phyloP scores from a whole-genome alignment of 192 early-diverging fungal genomes.

The Diversispora epigaea region DNA sequence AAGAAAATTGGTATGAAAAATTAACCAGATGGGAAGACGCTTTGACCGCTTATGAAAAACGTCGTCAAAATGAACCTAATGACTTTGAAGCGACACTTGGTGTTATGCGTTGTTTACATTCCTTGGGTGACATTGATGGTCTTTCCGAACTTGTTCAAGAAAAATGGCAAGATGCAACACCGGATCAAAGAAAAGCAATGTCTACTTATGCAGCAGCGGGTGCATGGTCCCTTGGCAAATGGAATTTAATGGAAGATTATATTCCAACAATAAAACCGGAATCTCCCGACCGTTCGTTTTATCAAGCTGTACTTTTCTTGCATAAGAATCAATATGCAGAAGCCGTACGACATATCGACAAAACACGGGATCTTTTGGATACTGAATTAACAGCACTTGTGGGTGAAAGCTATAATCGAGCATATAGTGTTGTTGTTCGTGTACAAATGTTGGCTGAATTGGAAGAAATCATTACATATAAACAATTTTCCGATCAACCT shows the following conservation, averaged over 20 bases:
- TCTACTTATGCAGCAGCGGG: conserved; percentile 90
- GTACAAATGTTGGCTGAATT: conserved; percentile 98
- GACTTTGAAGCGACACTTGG: conserved; percentile 77
- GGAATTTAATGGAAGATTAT: conserved; percentile 90
- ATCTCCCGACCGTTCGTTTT: conserved; percentile 80
- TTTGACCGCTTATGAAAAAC: conserved; percentile 75
- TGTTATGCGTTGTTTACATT: conserved; percentile 89
- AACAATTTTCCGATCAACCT: conserved; percentile 74
- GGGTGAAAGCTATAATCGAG: conserved; percentile 92
- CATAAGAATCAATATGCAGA: conserved; percentile 76
- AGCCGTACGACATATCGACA: conserved; percentile 73
- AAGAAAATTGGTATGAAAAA: conserved; percentile 92
- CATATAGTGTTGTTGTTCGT: conserved; percentile 81
- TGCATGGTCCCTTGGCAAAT: conserved; percentile 87
- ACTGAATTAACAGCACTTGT: conserved; percentile 83
- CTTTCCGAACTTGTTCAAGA: conserved; percentile 77
- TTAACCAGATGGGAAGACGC: conserved; percentile 94
- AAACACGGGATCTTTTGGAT: conserved; percentile 79
- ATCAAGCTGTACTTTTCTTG: conserved; percentile 79
- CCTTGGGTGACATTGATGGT: conserved; percentile 90
- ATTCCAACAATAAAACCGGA: conserved; percentile 76
- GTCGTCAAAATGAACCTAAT: conserved; percentile 75
- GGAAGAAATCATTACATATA: conserved; percentile 94
- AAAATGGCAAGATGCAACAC: conserved; percentile 62
- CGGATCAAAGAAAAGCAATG: conserved; percentile 68